Conservation (phyloP, 2,329 filamentous ascomycete species). For the Fusarium sp. region DNA sequence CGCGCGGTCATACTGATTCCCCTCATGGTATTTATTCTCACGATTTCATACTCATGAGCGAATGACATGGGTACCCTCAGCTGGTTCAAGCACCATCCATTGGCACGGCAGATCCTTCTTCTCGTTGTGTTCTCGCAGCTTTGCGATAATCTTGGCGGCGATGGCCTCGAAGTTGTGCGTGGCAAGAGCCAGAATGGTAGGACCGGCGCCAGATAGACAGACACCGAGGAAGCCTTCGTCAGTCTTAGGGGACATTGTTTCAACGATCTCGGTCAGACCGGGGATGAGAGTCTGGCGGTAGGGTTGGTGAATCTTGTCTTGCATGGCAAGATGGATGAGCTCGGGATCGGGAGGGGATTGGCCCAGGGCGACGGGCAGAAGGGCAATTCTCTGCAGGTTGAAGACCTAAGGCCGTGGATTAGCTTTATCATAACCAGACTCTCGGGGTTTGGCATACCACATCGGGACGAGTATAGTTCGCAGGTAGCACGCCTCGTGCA, state of each 20-base stretch:
- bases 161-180: constrained; percentile 91
- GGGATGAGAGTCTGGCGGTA: constrained; percentile 94
- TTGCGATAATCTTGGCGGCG: constrained; percentile 77
- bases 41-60: constrained; percentile 38
- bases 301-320: constrained; percentile 97
- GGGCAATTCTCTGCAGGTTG: constrained; percentile 92
- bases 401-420: constrained; percentile 69
- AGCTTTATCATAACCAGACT: neutral
- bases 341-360: constrained; percentile 90
- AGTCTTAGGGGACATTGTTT: constrained; percentile 86
- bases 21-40: neutral
- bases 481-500: constrained; percentile 85
- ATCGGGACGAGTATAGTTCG: constrained; percentile 80
- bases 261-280: constrained; percentile 87
- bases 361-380: constrained; percentile 88
- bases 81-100: constrained; percentile 90
- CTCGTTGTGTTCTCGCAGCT: constrained; percentile 69
- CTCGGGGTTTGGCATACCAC: constrained; percentile 64
- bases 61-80: constrained; percentile 71
- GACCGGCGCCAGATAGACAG: constrained; percentile 92
- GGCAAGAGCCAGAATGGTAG: constrained; percentile 92
- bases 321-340: constrained; percentile 97
- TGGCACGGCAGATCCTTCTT: constrained; percentile 77
- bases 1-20: neutral
- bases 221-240: constrained; percentile 92